Conservation (phyloP, 1,139 yeast species). For the Yamadazyma blattariae region DNA sequence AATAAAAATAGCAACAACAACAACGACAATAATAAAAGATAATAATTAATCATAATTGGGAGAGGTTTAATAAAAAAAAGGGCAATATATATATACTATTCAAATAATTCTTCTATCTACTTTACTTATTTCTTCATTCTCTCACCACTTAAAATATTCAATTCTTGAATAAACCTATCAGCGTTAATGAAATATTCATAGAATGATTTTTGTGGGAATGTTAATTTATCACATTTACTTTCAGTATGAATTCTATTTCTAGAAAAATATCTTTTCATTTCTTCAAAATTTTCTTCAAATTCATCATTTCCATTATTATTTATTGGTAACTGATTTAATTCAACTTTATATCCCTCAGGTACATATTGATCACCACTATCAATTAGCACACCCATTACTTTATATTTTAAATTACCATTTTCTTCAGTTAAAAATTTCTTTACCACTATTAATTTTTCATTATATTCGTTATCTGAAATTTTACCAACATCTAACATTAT, state of each 20-base stretch:
- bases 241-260: constrained; percentile 15
- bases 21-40: no score
- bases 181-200: constrained; percentile 27
- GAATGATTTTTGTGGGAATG: background rate
- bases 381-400: constrained; percentile 34
- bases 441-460: constrained; percentile 15
- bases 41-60: no score
- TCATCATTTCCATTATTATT: background rate
- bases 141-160: constrained; percentile 16
- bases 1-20: no score
- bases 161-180: constrained; percentile 21
- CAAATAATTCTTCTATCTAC: no score
- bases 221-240: constrained; percentile 6
- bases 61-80: no score
- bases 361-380: constrained; percentile 40
- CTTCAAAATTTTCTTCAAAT: constrained; percentile 14
- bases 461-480: constrained; percentile 18
- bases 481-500: constrained; percentile 32
- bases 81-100: no score
- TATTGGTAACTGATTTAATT: constrained; percentile 3
- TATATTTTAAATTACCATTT: constrained; percentile 7
- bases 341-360: constrained; percentile 13
- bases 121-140: constrained; percentile 4
- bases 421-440: constrained; percentile 13
- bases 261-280: constrained; percentile 16